Evolutionary conservation across 495 filamentous ascomycete species (phyloP).

Genomic region (Hypoxylon lienhwacheense): DNA sequence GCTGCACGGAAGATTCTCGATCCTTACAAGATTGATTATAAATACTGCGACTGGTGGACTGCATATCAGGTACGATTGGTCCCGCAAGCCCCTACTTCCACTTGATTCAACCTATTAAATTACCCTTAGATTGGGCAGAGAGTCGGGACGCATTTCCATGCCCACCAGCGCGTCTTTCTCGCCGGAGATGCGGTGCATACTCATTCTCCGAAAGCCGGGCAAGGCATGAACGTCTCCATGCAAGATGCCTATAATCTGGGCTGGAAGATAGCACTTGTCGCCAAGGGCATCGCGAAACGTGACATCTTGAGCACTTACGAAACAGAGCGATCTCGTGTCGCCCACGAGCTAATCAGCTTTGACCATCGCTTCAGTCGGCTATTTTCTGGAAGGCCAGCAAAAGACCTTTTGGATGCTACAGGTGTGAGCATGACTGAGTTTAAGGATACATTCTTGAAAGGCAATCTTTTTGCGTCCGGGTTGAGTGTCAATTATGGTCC

Average conservation of each 20-base stretch:
- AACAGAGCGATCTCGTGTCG: constrained; percentile 66
- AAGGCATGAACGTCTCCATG: constrained; percentile 75
- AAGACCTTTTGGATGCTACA: constrained; percentile 47
- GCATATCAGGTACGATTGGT: constrained; percentile 59
- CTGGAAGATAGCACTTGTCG: constrained; percentile 70
- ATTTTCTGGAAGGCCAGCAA: constrained; percentile 49
- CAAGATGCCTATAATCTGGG: constrained; percentile 72
- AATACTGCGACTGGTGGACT: constrained; percentile 69
- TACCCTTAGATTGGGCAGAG: constrained; percentile 70
- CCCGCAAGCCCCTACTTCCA: constrained; percentile 36
- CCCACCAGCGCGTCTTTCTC: constrained; percentile 64
- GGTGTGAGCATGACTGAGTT: constrained; percentile 52
- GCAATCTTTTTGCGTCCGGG: constrained; percentile 38
- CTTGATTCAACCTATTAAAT: not conserved
- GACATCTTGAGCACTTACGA: constrained; percentile 70
- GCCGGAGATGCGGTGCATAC: constrained; percentile 64
- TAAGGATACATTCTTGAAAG: constrained; percentile 43
- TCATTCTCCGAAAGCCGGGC: constrained; percentile 71
- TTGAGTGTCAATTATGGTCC: constrained; percentile 34
- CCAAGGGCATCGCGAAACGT: constrained; percentile 54
- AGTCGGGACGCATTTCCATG: constrained; percentile 64
- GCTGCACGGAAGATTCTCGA: constrained; percentile 61
- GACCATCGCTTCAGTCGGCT: constrained; percentile 61
- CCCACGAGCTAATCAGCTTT: constrained; percentile 73
- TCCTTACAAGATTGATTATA: constrained; percentile 63